phyloP scores from a whole-genome alignment of 768 basidiomycete genomes.

The Lepiota venenata region DNA sequence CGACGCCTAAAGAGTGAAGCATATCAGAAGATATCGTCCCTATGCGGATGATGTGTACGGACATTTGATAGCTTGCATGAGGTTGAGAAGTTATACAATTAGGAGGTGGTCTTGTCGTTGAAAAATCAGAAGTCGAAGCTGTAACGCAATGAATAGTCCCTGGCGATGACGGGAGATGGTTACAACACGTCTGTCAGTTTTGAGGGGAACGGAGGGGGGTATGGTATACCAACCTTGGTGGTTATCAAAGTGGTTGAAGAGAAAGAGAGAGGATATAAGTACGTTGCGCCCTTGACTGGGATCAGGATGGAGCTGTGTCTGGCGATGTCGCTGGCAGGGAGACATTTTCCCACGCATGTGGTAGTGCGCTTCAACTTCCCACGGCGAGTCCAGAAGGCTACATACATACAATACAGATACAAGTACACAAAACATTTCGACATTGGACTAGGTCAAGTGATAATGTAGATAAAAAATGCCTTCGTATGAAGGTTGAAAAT shows the following conservation, averaged over 20 bases:
- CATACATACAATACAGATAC: slow-evolving; percentile 8
- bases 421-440: slow-evolving; percentile 10
- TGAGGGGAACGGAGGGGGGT: neutral
- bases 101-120: neutral
- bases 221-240: slow-evolving; percentile 2
- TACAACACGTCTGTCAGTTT: neutral
- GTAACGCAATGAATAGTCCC: slow-evolving; percentile 6
- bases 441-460: slow-evolving; percentile 2
- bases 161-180: slow-evolving; percentile 5
- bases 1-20: slow-evolving; percentile 67
- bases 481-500: neutral
- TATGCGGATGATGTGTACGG: slow-evolving; percentile 25
- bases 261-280: slow-evolving; percentile 2
- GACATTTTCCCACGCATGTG: slow-evolving; percentile 8
- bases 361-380: slow-evolving; percentile 4
- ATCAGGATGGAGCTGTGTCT: slow-evolving; percentile 11
- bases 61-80: slow-evolving; percentile 95
- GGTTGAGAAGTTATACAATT: slow-evolving; percentile 18
- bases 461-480: slow-evolving; percentile 8
- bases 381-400: neutral
- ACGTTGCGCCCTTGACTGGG: neutral
- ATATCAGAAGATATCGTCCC: slow-evolving; percentile 25
- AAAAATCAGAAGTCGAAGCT: slow-evolving; percentile 1
- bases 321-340: slow-evolving; percentile 9
- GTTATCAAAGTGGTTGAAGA: neutral